Evolutionary conservation across 140 eudicot species (phyloP).

Genomic region (Erigeron philadelphicus): DNA sequence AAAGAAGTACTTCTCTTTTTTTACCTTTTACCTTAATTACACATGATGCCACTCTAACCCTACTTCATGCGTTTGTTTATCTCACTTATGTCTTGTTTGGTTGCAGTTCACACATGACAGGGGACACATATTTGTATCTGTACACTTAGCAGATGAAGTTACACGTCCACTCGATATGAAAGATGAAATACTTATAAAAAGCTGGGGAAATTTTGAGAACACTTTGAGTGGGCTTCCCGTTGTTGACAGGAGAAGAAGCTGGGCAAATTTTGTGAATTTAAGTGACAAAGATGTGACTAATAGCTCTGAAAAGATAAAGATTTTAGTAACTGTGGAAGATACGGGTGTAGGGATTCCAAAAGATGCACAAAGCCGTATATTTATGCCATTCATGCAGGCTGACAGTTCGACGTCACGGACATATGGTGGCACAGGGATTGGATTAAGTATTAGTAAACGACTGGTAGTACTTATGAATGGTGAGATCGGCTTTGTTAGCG

Average conservation of each 20-base stretch:
- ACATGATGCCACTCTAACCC: no score
- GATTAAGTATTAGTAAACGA: conserved; percentile 87
- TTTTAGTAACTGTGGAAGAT: conserved; percentile 81
- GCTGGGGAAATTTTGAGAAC: conserved; percentile 37
- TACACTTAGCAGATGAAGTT: conserved; percentile 77
- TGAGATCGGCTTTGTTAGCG: conserved; percentile 73
- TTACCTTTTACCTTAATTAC: no score
- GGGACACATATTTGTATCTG: conserved; percentile 83
- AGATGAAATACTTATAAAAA: conserved; percentile 46
- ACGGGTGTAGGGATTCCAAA: conserved; percentile 80
- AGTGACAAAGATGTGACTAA: conserved; percentile 28
- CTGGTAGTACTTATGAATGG: conserved; percentile 88
- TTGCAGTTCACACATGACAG: conserved; percentile 66
- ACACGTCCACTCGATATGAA: conserved; percentile 28
- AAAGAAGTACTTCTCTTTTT: no score
- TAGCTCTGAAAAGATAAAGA: conserved; percentile 39
- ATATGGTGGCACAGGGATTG: conserved; percentile 94
- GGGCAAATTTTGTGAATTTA: conserved; percentile 46
- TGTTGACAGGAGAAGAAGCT: conserved; percentile 69
- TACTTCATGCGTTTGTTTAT: not conserved
- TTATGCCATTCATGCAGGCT: conserved; percentile 93
- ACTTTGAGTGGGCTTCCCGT: conserved; percentile 73
- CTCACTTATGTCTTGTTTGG: not conserved
- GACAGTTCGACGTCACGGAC: conserved; percentile 83
- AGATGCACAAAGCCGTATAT: conserved; percentile 62